Percentiles rank a stretch among this genome's conserved stretches.
Evolutionary conservation across 345 rosid genomes (phyloP).

Genomic region (Mallotus nudiflorus): DNA sequence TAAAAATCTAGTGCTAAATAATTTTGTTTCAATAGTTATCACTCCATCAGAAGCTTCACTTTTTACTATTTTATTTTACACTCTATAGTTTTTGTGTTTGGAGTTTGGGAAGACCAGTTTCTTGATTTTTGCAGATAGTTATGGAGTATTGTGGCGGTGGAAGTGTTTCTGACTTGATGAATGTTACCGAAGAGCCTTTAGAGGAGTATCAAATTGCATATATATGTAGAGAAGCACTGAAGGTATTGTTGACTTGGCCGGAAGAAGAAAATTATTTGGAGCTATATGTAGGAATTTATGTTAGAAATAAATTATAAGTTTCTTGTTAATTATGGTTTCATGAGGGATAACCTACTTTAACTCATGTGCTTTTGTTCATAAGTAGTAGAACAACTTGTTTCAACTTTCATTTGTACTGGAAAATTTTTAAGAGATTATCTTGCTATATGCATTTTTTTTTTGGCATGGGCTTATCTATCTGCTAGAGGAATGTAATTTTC

Average conservation of each 20-base stretch:
- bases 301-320: neutral
- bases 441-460: neutral
- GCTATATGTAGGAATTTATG: neutral
- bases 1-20: neutral
- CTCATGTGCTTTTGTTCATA: neutral
- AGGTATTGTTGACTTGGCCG: conserved; percentile 50
- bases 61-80: neutral
- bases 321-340: neutral
- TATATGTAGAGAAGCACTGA: conserved; percentile 87
- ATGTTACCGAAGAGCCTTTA: conserved; percentile 79
- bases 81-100: neutral
- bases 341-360: neutral
- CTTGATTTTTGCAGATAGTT: conserved; percentile 76
- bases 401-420: neutral
- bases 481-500: neutral
- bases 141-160: conserved; percentile 99
- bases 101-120: conserved; percentile 30
- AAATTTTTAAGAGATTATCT: neutral
- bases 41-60: conserved; percentile 14
- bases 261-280: conserved; percentile 9
- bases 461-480: neutral
- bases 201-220: conserved; percentile 98
- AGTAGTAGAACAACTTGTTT: neutral
- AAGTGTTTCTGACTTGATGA: conserved; percentile 95
- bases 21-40: conserved; percentile 2